Evolutionary conservation across 2,329 filamentous ascomycete genomes (phyloP).

Genomic region (Hypoxylon sp.): DNA sequence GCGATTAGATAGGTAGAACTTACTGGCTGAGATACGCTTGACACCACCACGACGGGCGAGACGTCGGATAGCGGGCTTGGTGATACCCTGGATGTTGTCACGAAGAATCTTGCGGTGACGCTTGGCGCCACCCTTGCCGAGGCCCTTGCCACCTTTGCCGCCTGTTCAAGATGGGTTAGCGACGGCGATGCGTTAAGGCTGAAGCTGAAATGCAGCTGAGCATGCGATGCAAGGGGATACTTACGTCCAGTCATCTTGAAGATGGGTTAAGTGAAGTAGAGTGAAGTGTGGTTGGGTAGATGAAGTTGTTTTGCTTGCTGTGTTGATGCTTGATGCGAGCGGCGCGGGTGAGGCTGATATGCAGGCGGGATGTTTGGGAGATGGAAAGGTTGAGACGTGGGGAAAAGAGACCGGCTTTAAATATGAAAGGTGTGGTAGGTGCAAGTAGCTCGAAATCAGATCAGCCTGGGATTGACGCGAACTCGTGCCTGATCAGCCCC

Average conservation of each 20-base stretch:
- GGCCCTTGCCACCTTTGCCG: constrained; percentile 58
- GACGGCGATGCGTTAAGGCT: constrained; percentile 23
- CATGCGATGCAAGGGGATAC: constrained; percentile 33
- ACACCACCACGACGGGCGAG: constrained; percentile 99
- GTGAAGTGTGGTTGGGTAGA: constrained; percentile 29
- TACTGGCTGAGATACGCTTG: constrained; percentile 99
- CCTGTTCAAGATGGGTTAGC: constrained; percentile 38
- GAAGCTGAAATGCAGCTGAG: constrained; percentile 25
- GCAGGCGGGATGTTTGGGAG: constrained; percentile 36
- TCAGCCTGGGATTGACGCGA: constrained; percentile 50
- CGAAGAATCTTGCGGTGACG: constrained; percentile 99
- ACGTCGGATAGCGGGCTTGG: constrained; percentile 98
- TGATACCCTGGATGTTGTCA: constrained; percentile 99
- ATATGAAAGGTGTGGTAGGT: constrained; percentile 45
- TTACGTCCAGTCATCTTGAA: constrained; percentile 57
- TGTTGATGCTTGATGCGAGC: constrained; percentile 33
- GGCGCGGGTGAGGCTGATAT: constrained; percentile 47
- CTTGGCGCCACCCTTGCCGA: constrained; percentile 85
- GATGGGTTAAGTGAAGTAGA: constrained; percentile 17
- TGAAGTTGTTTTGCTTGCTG: constrained; percentile 24
- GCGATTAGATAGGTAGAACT: constrained; percentile 54
- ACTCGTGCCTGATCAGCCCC: constrained; percentile 41
- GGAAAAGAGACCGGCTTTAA: constrained; percentile 50
- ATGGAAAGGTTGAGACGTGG: constrained; percentile 47
- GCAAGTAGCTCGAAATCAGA: constrained; percentile 53